Percentiles rank a stretch among this genome's conserved stretches.
Conservation (phyloP, 495 filamentous ascomycete genomes). For the Aspergillus nanangensis region DNA sequence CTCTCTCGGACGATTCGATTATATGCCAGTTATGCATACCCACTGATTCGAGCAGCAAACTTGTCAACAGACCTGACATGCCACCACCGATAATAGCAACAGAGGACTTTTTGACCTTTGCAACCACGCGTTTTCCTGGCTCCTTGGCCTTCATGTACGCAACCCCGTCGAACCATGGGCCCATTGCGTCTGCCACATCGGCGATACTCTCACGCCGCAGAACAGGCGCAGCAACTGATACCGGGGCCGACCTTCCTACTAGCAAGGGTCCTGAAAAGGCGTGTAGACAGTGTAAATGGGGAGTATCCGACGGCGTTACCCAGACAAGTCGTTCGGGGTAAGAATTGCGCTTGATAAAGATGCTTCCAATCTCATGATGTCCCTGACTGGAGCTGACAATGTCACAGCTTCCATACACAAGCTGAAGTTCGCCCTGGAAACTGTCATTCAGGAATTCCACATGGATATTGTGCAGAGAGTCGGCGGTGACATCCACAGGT, state of each 20-base stretch:
- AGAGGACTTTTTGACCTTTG: slow-evolving; percentile 40
- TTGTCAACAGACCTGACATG: slow-evolving; percentile 63
- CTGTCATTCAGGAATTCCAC: slow-evolving; percentile 21
- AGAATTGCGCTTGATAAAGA: slow-evolving; percentile 22
- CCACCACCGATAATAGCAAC: slow-evolving; percentile 65
- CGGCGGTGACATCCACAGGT: slow-evolving; percentile 15
- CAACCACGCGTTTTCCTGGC: slow-evolving; percentile 45
- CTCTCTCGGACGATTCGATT: slow-evolving; percentile 42
- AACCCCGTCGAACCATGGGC: slow-evolving; percentile 69
- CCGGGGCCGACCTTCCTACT: slow-evolving; percentile 21
- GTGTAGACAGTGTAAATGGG: slow-evolving; percentile 27
- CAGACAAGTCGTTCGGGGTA: slow-evolving; percentile 30
- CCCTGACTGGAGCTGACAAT: slow-evolving; percentile 7
- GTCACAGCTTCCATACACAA: slow-evolving; percentile 29
- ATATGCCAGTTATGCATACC: slow-evolving; percentile 55
- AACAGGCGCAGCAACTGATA: slow-evolving; percentile 14
- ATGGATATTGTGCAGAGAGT: slow-evolving; percentile 31
- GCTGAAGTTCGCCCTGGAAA: slow-evolving; percentile 25
- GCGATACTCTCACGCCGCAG: slow-evolving; percentile 25
- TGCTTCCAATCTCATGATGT: slow-evolving; percentile 27
- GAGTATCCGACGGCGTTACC: slow-evolving; percentile 26
- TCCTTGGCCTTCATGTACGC: slow-evolving; percentile 54
- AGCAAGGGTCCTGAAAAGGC: slow-evolving; percentile 22
- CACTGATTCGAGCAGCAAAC: slow-evolving; percentile 44
- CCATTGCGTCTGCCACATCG: slow-evolving; percentile 48